Conservation (phyloP, 2,329 filamentous ascomycete genomes). For the Colletotrichum lini region DNA sequence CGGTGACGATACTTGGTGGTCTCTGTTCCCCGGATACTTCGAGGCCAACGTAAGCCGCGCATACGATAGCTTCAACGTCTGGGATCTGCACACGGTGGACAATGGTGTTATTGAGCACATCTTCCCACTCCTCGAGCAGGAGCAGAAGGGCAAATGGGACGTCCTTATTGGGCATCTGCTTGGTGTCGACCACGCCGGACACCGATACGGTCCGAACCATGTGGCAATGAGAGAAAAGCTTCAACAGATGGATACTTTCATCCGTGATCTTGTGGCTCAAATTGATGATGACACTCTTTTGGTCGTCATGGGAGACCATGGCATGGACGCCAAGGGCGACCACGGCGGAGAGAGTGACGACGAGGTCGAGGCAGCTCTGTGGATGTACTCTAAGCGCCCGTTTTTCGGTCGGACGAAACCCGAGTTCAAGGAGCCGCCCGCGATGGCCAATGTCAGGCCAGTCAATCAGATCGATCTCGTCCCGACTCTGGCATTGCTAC, state of each 20-base stretch:
- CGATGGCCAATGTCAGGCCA: conserved; percentile 83
- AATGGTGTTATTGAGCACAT: conserved; percentile 95
- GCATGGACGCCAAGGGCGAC: conserved; percentile 97
- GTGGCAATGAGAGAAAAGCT: conserved; percentile 92
- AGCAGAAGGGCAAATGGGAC: conserved; percentile 84
- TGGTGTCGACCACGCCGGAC: conserved; percentile 96
- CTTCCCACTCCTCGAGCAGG: conserved; percentile 81
- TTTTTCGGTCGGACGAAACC: conserved; percentile 84
- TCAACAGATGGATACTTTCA: conserved; percentile 88
- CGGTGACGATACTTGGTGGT: conserved; percentile 98
- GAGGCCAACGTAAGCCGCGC: conserved; percentile 86
- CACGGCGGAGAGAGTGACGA: conserved; percentile 99
- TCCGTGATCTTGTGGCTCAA: conserved; percentile 77
- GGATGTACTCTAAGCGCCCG: conserved; percentile 96
- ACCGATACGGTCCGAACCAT: conserved; percentile 95
- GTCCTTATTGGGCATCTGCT: conserved; percentile 95
- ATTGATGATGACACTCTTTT: conserved; percentile 90
- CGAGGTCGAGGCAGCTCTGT: conserved; percentile 92
- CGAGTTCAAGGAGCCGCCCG: conserved; percentile 70
- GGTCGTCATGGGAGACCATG: conserved; percentile 98
- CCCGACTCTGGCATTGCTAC: conserved; percentile 87
- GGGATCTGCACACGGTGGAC: conserved; percentile 97
- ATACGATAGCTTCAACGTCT: conserved; percentile 98
- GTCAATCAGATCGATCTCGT: conserved; percentile 94
- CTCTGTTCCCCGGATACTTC: conserved; percentile 94